Conservation (phyloP, 2,329 filamentous ascomycete genomes). For the Fusarium sp. region DNA sequence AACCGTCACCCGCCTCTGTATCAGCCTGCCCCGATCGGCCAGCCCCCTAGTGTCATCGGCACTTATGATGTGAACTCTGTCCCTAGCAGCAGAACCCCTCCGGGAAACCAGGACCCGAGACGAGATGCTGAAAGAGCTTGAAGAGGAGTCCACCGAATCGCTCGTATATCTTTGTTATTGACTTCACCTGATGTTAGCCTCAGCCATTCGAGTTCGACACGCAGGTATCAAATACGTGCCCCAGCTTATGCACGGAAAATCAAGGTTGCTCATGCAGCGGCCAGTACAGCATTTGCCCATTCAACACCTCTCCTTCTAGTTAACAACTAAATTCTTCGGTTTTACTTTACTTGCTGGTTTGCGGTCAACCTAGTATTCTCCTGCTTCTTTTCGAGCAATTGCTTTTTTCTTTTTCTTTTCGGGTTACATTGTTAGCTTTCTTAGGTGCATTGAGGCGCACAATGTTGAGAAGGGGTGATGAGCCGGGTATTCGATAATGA, state of each 20-base stretch:
- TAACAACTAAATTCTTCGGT: background rate
- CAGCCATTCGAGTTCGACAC: background rate
- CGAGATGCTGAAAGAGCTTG: slow-evolving; percentile 10
- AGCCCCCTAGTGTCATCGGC: slow-evolving; percentile 15
- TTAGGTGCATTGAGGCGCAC: slow-evolving; percentile 37
- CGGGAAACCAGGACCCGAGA: slow-evolving; percentile 12
- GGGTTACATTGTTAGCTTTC: slow-evolving; percentile 14
- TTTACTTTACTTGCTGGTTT: background rate
- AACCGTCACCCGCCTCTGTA: slow-evolving; percentile 67
- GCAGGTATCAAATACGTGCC: background rate
- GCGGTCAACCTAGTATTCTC: background rate
- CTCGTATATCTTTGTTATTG: background rate
- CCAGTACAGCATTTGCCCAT: background rate
- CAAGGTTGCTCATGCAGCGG: background rate
- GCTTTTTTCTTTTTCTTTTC: background rate
- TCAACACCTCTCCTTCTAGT: background rate
- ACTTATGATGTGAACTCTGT: slow-evolving; percentile 23
- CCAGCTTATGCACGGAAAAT: background rate
- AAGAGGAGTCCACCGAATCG: background rate
- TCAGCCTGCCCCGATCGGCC: slow-evolving; percentile 63
- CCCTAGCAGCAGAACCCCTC: slow-evolving; percentile 18
- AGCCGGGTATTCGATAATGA: slow-evolving; percentile 31
- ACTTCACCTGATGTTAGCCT: background rate
- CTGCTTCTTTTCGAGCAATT: slow-evolving; percentile 1
- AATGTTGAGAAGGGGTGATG: slow-evolving; percentile 26